These are phyloP conservation scores for Komagataella ulmi DNA, from an alignment of 805 yeast genomes.

Conservation along the genomic window DNA sequence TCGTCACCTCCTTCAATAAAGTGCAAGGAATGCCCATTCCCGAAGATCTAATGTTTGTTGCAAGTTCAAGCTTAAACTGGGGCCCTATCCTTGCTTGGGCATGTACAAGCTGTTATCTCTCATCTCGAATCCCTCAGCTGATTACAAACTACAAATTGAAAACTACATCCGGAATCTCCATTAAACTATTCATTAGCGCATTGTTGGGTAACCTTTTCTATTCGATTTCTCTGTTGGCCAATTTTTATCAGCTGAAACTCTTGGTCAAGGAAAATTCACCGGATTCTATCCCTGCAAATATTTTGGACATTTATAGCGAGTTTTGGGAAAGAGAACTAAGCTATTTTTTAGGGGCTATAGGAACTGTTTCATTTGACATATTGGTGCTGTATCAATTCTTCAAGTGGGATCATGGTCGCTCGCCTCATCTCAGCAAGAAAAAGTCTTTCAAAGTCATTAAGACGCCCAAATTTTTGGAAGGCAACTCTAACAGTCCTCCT, in stretches of 20 bases:
- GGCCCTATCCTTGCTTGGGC: constrained; percentile 33
- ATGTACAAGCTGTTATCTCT: constrained; percentile 32
- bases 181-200: constrained; percentile 34
- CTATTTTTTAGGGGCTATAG: constrained; percentile 37
- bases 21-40: background rate
- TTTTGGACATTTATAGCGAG: constrained; percentile 11
- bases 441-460: background rate
- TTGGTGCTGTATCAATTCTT: constrained; percentile 30
- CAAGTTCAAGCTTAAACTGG: constrained; percentile 1
- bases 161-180: constrained; percentile 38
- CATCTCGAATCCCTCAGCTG: constrained; percentile 40
- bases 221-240: constrained; percentile 31
- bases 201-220: constrained; percentile 35
- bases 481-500: background rate
- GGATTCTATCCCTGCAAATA: background rate
- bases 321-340: constrained; percentile 25
- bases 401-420: constrained; percentile 11
- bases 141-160: constrained; percentile 28
- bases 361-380: constrained; percentile 35
- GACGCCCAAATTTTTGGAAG: background rate
- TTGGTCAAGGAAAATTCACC: constrained; percentile 13
- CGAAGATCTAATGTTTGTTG: background rate
- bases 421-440: background rate
- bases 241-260: constrained; percentile 21
- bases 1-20: background rate